phyloP scores from a whole-genome alignment of 108 stramenopile genomes.

The Nitzschia inconspicua region DNA sequence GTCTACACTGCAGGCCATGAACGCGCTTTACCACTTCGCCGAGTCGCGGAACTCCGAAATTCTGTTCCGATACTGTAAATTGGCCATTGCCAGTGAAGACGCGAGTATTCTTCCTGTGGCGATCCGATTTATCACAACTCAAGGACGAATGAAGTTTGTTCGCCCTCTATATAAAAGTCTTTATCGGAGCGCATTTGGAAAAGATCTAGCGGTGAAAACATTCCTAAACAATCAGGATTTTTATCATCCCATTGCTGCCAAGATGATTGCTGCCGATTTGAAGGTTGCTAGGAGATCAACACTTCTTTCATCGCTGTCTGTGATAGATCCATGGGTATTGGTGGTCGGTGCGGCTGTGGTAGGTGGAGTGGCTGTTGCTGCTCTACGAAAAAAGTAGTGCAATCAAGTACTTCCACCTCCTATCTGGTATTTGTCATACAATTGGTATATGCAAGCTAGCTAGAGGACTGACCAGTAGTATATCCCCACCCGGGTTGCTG shows the following conservation, averaged over 20 bases:
- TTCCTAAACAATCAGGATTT: conserved; percentile 81
- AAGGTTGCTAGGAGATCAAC: conserved; percentile 7
- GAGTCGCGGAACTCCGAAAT: conserved; percentile 86
- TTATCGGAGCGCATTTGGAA: conserved; percentile 62
- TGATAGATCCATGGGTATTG: too few species aligned
- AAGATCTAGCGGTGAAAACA: conserved; percentile 62
- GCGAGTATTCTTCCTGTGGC: conserved; percentile 58
- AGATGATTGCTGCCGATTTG: conserved; percentile 88
- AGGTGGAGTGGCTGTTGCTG: not conserved
- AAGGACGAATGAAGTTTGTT: conserved; percentile 99
- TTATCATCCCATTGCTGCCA: conserved; percentile 94
- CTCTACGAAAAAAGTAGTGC: not conserved
- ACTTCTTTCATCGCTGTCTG: too few species aligned
- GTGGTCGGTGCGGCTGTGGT: not conserved
- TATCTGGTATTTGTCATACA: too few species aligned
- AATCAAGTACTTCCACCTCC: too few species aligned
- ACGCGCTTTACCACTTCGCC: conserved; percentile 59
- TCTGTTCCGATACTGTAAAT: conserved; percentile 84
- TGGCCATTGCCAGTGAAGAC: conserved; percentile 80
- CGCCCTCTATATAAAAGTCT: conserved; percentile 90
- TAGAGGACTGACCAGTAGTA: too few species aligned
- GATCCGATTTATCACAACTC: conserved; percentile 86
- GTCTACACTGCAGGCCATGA: conserved; percentile 63
- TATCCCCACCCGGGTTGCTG: too few species aligned
- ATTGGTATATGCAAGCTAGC: too few species aligned